A percentile compares a stretch with the other conserved stretches of the same genome.
Evolutionary conservation across 148 eudicot genomes (phyloP).

Genomic region (Drosera capensis): DNA sequence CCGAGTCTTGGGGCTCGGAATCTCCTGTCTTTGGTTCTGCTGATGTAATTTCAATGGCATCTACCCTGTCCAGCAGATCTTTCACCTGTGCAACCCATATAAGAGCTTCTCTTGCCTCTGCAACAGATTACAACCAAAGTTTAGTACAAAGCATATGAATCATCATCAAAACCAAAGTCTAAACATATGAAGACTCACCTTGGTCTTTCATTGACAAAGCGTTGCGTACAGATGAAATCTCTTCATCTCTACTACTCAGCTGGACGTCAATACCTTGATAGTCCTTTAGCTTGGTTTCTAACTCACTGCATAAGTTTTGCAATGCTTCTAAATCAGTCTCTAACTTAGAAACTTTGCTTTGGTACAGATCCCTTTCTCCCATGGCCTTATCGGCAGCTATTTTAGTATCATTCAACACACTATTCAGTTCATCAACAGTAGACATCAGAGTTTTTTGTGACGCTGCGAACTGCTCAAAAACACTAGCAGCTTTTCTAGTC

Average conservation of each 20-base stretch:
- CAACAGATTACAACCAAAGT: constrained; percentile 10
- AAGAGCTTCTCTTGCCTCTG: constrained; percentile 45
- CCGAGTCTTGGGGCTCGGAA: constrained; percentile 26
- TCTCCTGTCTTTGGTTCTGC: constrained; percentile 20
- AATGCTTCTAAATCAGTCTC: constrained; percentile 41
- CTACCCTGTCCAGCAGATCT: constrained; percentile 41
- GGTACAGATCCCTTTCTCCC: constrained; percentile 38
- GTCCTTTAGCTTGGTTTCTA: constrained; percentile 30
- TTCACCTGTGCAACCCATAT: constrained; percentile 39
- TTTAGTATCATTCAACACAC: constrained; percentile 32
- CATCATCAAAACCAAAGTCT: neutral
- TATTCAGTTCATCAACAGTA: constrained; percentile 33
- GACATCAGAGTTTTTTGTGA: constrained; percentile 16
- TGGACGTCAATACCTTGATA: constrained; percentile 32
- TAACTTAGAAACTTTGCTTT: constrained; percentile 28
- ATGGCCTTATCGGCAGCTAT: constrained; percentile 21
- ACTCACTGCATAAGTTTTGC: constrained; percentile 34
- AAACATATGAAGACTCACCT: constrained; percentile 24
- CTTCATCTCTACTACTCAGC: constrained; percentile 36
- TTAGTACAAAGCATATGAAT: constrained; percentile 1
- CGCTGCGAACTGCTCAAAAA: constrained; percentile 26
- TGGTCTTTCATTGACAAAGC: constrained; percentile 23
- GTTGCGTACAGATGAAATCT: constrained; percentile 29
- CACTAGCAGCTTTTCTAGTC: constrained; percentile 29
- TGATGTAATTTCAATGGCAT: constrained; percentile 30